Evolutionary conservation across 2,329 filamentous ascomycete genomes (phyloP), one percentile per base, ranked within the genome.

Genomic region (Madurella mycetomatis): DNA sequence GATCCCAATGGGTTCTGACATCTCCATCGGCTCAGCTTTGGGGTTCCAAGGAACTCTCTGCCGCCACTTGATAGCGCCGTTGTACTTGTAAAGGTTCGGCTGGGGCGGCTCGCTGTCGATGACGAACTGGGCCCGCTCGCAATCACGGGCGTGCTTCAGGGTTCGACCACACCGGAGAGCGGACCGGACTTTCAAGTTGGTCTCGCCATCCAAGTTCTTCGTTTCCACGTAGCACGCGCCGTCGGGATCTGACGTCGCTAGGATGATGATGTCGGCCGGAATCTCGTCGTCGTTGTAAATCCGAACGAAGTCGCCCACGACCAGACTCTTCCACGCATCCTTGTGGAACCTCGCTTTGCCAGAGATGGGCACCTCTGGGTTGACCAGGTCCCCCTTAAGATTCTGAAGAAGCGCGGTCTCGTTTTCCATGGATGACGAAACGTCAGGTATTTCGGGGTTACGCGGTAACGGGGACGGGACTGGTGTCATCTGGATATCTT

Each of bases 191-290:
- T 99, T 99, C 59, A 99, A 75, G 65, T 99, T 99, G 2, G 94
- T 99, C 73, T 99, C 94, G 48, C 94, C 94, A 66, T 99, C 94
- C 76, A 99, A 70, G 68, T 96, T 97, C 76, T 97, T 99, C 2
- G 94, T 99, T 72, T 99, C 94, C 18, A 99, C 88, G 65, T 96
- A 99, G 72, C 94, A 99, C 39, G 90, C 90, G 48, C 94, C 94
- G 64, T 99, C 94, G 1, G 87, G 81, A 64, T 97, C 94, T 2
- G 94, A 96, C 0, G 94, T 97, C 2, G 94, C 89, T 19, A 99
- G 74, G 42, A 99, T 88, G 46, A 97, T 86, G 45, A 99, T 78
- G 71, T 99, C 94, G 46, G 94, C 92, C 1, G 94, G 95, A 19
- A 99, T 84, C 63, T 95, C 91, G 66, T 99, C 94, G 62, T 96